These are phyloP conservation scores for Aspergillus taichungensis DNA, from an alignment of 495 filamentous ascomycete species.

Conservation along the genomic window DNA sequence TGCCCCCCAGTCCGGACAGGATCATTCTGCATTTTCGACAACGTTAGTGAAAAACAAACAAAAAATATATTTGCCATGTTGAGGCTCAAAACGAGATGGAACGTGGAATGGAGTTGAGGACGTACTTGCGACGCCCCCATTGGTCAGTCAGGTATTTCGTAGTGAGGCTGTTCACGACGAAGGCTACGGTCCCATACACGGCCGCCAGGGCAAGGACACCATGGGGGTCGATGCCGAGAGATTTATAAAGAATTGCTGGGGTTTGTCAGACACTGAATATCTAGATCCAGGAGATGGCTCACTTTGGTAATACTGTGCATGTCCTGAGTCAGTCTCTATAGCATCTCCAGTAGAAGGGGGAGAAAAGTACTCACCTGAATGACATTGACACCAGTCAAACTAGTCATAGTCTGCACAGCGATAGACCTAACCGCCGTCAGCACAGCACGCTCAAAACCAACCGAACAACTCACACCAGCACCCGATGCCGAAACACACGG, in stretches of 20 bases:
- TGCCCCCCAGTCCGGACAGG: slow-evolving; percentile 38
- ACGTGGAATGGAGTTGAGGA: neutral
- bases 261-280: neutral
- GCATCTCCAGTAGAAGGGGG: neutral
- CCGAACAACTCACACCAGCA: slow-evolving; percentile 28
- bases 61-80: too few species aligned
- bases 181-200: slow-evolving; percentile 48
- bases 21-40: slow-evolving; percentile 35
- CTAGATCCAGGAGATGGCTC: slow-evolving; percentile 3
- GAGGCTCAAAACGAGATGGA: neutral
- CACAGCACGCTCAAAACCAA: too few species aligned
- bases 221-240: slow-evolving; percentile 41
- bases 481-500: slow-evolving; percentile 40
- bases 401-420: slow-evolving; percentile 50
- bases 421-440: slow-evolving; percentile 29
- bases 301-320: slow-evolving; percentile 45
- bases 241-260: slow-evolving; percentile 45
- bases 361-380: slow-evolving; percentile 32
- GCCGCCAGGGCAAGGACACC: slow-evolving; percentile 46
- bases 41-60: slow-evolving; percentile 2
- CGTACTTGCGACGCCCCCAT: slow-evolving; percentile 51
- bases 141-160: slow-evolving; percentile 48
- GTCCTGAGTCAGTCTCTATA: neutral
- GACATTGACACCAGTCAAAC: slow-evolving; percentile 49
- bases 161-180: slow-evolving; percentile 43